Conservation (phyloP, 2,329 filamentous ascomycete species). For the Penicillium griseofulvum region DNA sequence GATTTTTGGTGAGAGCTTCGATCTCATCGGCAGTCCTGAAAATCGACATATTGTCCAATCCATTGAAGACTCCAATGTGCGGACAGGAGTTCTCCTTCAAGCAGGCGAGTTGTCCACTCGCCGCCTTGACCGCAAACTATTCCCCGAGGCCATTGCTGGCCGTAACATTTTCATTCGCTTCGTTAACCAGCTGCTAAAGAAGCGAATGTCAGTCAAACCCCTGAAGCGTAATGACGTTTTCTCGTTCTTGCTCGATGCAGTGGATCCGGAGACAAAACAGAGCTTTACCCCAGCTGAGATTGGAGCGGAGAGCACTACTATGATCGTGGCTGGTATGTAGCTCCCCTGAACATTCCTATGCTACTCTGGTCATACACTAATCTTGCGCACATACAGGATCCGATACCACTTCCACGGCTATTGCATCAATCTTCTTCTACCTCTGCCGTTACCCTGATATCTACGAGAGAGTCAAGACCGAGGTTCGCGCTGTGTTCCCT, state of each 20-base stretch:
- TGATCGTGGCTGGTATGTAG: constrained; percentile 48
- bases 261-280: constrained; percentile 43
- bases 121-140: constrained; percentile 14
- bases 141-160: constrained; percentile 37
- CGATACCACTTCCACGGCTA: constrained; percentile 42
- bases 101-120: constrained; percentile 3
- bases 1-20: constrained; percentile 17
- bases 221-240: constrained; percentile 48
- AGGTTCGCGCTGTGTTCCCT: constrained; percentile 36
- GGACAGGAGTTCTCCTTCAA: constrained; percentile 12
- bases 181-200: constrained; percentile 23
- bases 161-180: constrained; percentile 38
- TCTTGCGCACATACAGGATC: constrained; percentile 22
- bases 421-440: constrained; percentile 43
- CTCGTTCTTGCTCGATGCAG: constrained; percentile 48
- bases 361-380: not conserved
- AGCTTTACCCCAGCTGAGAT: constrained; percentile 48
- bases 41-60: constrained; percentile 11
- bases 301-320: constrained; percentile 49
- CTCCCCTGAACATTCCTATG: not conserved
- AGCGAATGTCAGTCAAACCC: constrained; percentile 20
- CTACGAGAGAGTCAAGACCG: constrained; percentile 29
- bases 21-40: constrained; percentile 7
- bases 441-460: constrained; percentile 33
- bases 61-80: constrained; percentile 21